Evolutionary conservation across 2,329 filamentous ascomycete genomes (phyloP).

Genomic region (Teratosphaeria pseudoeucalypti): DNA sequence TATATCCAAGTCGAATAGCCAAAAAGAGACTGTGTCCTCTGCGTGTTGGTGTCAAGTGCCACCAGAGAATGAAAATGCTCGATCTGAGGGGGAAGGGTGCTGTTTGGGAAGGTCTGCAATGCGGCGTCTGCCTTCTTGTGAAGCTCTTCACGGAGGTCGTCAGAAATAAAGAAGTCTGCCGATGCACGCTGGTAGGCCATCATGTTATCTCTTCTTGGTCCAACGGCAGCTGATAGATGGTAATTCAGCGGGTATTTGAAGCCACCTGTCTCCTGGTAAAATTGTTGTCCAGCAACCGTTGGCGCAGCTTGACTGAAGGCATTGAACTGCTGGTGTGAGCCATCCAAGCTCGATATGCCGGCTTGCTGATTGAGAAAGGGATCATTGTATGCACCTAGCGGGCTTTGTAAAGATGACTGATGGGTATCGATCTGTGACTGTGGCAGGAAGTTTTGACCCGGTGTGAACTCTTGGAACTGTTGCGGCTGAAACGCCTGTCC

Average conservation of each 20-base stretch:
- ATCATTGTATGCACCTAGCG: conserved; percentile 30
- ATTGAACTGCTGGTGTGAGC: conserved; percentile 35
- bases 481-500: conserved; percentile 30
- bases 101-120: conserved; percentile 67
- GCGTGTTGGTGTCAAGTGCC: conserved; percentile 69
- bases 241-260: conserved; percentile 64
- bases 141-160: conserved; percentile 75
- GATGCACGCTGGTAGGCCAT: conserved; percentile 75
- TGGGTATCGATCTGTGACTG: conserved; percentile 30
- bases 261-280: conserved; percentile 50
- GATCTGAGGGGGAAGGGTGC: conserved; percentile 59
- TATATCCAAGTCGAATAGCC: conserved; percentile 91
- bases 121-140: conserved; percentile 81
- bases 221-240: conserved; percentile 83
- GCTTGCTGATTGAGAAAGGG: conserved; percentile 29
- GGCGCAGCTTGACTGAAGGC: conserved; percentile 68
- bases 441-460: conserved; percentile 43
- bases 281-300: conserved; percentile 51
- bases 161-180: conserved; percentile 86
- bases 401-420: conserved; percentile 9
- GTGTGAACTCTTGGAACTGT: conserved; percentile 44
- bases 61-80: conserved; percentile 90
- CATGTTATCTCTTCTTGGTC: conserved; percentile 70
- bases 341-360: conserved; percentile 19
- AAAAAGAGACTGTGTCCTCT: conserved; percentile 69